These are phyloP conservation scores for Daldinia sp. DNA, from an alignment of 2,329 filamentous ascomycete genomes.

Conservation along the genomic window DNA sequence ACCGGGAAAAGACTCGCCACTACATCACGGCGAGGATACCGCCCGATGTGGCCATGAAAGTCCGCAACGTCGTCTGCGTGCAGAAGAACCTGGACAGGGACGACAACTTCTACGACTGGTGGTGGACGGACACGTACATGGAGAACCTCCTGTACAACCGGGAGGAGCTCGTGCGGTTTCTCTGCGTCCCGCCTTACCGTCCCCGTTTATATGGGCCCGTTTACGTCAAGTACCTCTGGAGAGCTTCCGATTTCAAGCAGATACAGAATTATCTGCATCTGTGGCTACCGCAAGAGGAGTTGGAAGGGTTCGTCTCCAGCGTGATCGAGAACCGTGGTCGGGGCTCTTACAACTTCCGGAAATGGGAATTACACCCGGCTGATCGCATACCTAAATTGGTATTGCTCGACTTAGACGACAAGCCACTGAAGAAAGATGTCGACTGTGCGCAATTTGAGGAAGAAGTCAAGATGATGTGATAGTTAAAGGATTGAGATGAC, in stretches of 20 bases:
- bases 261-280: constrained; percentile 18
- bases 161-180: constrained; percentile 5
- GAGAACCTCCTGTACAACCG: constrained; percentile 2
- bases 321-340: constrained; percentile 11
- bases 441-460: background rate
- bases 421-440: background rate
- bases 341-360: constrained; percentile 13
- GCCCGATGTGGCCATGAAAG: background rate
- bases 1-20: background rate
- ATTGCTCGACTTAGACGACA: background rate
- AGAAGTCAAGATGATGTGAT: background rate
- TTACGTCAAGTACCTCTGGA: background rate
- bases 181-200: background rate
- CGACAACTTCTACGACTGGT: constrained; percentile 7
- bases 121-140: constrained; percentile 11
- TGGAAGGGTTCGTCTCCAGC: constrained; percentile 4
- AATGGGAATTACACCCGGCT: constrained; percentile 2
- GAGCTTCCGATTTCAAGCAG: constrained; percentile 6
- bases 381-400: constrained; percentile 2
- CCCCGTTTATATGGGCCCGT: constrained; percentile 2
- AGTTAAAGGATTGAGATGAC: background rate
- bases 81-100: constrained; percentile 2
- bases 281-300: background rate
- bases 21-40: constrained; percentile 1
- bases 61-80: constrained; percentile 13